A percentile compares a stretch with the other conserved stretches of the same genome.
phyloP scores from a whole-genome alignment of 129 eudicot genomes.

The Flaveria sonorensis region DNA sequence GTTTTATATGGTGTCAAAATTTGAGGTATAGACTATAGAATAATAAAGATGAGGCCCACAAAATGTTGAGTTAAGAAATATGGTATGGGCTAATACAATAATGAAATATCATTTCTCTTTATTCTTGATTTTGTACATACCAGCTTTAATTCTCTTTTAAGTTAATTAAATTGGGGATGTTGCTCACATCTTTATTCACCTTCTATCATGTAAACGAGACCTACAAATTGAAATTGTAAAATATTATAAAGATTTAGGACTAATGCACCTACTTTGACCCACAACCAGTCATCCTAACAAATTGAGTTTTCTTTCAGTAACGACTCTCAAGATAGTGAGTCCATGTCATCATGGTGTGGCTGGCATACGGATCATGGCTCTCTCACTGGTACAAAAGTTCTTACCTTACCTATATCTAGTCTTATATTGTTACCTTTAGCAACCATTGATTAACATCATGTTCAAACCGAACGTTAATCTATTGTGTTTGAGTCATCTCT shows the following conservation, averaged over 20 bases:
- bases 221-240: neutral
- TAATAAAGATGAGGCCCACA: neutral
- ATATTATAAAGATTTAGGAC: neutral
- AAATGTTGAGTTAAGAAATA: neutral
- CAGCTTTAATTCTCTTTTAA: neutral
- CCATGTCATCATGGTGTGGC: slow-evolving; percentile 97
- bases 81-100: neutral
- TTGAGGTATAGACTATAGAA: neutral
- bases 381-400: slow-evolving; percentile 67
- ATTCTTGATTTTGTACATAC: neutral
- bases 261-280: neutral
- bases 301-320: slow-evolving; percentile 45
- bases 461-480: neutral
- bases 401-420: neutral
- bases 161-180: neutral
- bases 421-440: neutral
- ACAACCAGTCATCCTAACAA: slow-evolving; percentile 9
- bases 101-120: neutral
- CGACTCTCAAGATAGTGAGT: slow-evolving; percentile 43
- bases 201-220: neutral
- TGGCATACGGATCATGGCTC: slow-evolving; percentile 99
- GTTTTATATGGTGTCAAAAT: slow-evolving; percentile 1
- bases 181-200: slow-evolving; percentile 3
- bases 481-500: neutral
- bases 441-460: neutral